phyloP scores from a whole-genome alignment of 768 basidiomycete species.

The Suillus clintonianus region DNA sequence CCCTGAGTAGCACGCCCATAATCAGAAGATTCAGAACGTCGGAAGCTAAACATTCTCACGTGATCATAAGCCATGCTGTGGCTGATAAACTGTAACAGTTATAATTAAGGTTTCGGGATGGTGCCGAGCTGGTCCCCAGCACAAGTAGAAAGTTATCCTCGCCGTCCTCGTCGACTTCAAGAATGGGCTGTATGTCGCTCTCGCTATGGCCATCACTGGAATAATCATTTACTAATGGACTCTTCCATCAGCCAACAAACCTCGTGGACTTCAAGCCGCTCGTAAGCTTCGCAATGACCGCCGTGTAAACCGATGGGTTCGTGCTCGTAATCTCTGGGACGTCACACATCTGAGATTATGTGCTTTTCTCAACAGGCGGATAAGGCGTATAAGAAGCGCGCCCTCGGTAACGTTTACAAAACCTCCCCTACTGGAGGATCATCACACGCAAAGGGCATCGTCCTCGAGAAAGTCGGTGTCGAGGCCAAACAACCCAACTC shows the following conservation, averaged over 20 bases:
- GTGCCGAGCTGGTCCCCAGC: slow-evolving; percentile 24
- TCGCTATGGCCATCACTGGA: slow-evolving; percentile 1
- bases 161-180: slow-evolving; percentile 58
- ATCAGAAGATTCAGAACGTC: background rate
- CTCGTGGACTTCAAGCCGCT: slow-evolving; percentile 97
- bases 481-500: slow-evolving; percentile 99
- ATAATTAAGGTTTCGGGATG: slow-evolving; percentile 43
- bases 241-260: slow-evolving; percentile 82
- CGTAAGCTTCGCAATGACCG: slow-evolving; percentile 96
- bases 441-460: slow-evolving; percentile 99
- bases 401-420: slow-evolving; percentile 99
- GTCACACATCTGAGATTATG: slow-evolving; percentile 14
- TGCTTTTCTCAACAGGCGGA: slow-evolving; percentile 66
- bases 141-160: slow-evolving; percentile 21
- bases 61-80: slow-evolving; percentile 16
- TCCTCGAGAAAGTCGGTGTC: slow-evolving; percentile 99
- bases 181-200: slow-evolving; percentile 80
- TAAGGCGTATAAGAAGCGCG: slow-evolving; percentile 99
- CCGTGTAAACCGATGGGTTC: slow-evolving; percentile 95
- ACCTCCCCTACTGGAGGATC: slow-evolving; percentile 99
- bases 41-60: slow-evolving; percentile 1
- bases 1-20: background rate
- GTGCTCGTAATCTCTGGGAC: slow-evolving; percentile 28
- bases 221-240: background rate
- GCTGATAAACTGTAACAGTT: slow-evolving; percentile 46